Evolutionary conservation across 192 early-diverging fungal genomes (phyloP).

Genomic region (Chytriomyces sp.): DNA sequence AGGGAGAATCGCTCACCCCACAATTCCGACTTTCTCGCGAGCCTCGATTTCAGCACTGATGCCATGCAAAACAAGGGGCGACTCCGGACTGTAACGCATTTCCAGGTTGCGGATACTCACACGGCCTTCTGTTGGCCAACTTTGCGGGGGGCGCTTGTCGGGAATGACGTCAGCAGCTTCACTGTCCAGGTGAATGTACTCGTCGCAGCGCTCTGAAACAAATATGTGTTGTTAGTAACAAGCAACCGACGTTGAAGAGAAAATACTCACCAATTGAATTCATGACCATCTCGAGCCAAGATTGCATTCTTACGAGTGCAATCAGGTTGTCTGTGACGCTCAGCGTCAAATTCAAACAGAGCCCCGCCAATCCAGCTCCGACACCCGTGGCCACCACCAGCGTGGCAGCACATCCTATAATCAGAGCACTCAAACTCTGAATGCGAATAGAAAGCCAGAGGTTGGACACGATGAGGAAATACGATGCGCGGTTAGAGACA

Average conservation of each 20-base stretch:
- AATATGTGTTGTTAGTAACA: not conserved
- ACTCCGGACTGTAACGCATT: constrained; percentile 39
- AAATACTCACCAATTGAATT: constrained; percentile 52
- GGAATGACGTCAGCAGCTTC: constrained; percentile 67
- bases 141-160: constrained; percentile 40
- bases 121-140: constrained; percentile 38
- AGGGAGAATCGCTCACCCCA: constrained; percentile 33
- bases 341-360: constrained; percentile 76
- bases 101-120: constrained; percentile 32
- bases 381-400: constrained; percentile 61
- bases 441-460: constrained; percentile 28
- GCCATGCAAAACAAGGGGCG: constrained; percentile 40
- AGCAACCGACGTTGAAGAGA: not conserved
- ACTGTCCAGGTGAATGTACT: constrained; percentile 77
- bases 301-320: constrained; percentile 64
- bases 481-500: constrained; percentile 9
- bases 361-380: constrained; percentile 77
- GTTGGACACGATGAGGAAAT: not conserved
- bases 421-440: constrained; percentile 11
- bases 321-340: constrained; percentile 73
- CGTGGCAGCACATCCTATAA: constrained; percentile 62
- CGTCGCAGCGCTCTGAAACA: constrained; percentile 70
- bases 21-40: constrained; percentile 34
- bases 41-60: constrained; percentile 29
- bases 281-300: constrained; percentile 71